Conservation (phyloP, 2,329 filamentous ascomycete species). For the Aspergillus sp. region DNA sequence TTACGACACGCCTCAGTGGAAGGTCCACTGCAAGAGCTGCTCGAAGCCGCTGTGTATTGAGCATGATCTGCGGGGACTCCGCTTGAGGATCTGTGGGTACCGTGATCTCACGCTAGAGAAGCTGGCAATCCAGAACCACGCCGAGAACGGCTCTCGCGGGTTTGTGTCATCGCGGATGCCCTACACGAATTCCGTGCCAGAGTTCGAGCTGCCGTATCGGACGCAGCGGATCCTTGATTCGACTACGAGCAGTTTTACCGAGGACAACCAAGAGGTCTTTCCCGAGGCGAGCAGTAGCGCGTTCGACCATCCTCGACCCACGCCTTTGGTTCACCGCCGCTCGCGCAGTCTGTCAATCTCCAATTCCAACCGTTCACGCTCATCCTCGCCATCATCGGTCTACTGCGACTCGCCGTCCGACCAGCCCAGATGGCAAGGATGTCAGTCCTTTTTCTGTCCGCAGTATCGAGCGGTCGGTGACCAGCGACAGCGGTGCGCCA, state of each 20-base stretch:
- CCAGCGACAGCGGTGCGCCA: slow-evolving; percentile 48
- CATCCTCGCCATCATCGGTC: slow-evolving; percentile 43
- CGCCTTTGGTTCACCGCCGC: slow-evolving; percentile 29
- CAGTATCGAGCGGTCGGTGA: slow-evolving; percentile 47
- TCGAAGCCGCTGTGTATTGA: slow-evolving; percentile 61
- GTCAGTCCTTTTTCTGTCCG: slow-evolving; percentile 52
- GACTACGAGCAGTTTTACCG: slow-evolving; percentile 39
- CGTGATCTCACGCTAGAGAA: slow-evolving; percentile 57
- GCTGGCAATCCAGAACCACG: slow-evolving; percentile 38
- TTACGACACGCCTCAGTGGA: slow-evolving; percentile 60
- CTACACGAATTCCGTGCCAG: slow-evolving; percentile 19
- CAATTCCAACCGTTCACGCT: slow-evolving; percentile 43
- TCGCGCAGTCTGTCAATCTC: slow-evolving; percentile 43
- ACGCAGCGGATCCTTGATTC: slow-evolving; percentile 34
- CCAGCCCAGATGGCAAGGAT: slow-evolving; percentile 48
- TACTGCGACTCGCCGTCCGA: slow-evolving; percentile 42
- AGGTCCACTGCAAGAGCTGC: slow-evolving; percentile 60
- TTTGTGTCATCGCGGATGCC: slow-evolving; percentile 14
- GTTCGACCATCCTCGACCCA: slow-evolving; percentile 17
- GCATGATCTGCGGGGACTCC: slow-evolving; percentile 59
- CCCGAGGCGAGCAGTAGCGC: slow-evolving; percentile 25
- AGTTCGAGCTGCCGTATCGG: slow-evolving; percentile 34
- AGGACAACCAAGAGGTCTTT: slow-evolving; percentile 33
- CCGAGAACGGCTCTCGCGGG: slow-evolving; percentile 18
- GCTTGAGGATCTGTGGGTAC: slow-evolving; percentile 60